Evolutionary conservation across 768 basidiomycete genomes (phyloP).

Genomic region (Lentinula lateritia): DNA sequence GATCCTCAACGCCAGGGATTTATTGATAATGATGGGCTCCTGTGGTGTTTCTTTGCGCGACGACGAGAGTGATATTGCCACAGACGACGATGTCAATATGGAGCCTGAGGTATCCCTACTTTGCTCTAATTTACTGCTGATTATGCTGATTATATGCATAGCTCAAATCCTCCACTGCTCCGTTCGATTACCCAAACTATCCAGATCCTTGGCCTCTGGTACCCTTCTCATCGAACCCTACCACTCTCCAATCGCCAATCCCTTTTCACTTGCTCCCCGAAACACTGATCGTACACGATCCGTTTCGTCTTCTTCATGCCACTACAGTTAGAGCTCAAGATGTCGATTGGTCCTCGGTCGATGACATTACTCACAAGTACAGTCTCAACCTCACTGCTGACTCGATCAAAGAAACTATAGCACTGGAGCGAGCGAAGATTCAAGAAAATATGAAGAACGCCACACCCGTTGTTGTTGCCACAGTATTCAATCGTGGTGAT

Average conservation of each 20-base stretch:
- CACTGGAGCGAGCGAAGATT: not conserved
- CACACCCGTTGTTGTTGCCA: not conserved
- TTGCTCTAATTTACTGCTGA: not conserved
- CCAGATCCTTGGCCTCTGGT: slow-evolving; percentile 34
- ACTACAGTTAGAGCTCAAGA: not conserved
- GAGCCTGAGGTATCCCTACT: not conserved
- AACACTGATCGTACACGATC: slow-evolving; percentile 39
- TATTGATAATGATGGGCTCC: slow-evolving; percentile 4
- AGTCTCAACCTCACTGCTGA: slow-evolving; percentile 13
- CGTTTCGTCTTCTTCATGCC: slow-evolving; percentile 25
- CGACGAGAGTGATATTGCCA: not conserved
- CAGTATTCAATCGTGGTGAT: not conserved
- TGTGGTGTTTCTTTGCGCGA: not conserved
- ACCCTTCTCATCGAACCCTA: slow-evolving; percentile 24
- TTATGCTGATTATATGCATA: not conserved
- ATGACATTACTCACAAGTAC: slow-evolving; percentile 26
- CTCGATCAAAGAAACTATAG: slow-evolving; percentile 3
- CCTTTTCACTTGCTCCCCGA: slow-evolving; percentile 30
- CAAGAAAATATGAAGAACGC: not conserved
- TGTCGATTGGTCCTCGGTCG: slow-evolving; percentile 21
- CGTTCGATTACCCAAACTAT: slow-evolving; percentile 29
- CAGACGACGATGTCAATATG: not conserved
- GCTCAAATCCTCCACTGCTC: not conserved
- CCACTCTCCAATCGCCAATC: slow-evolving; percentile 26
- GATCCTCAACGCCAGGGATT: slow-evolving; percentile 17